A percentile compares a stretch with the other conserved stretches of the same genome.
phyloP scores from a whole-genome alignment of 805 yeast genomes.

The Kazachstania bromeliacearum region DNA sequence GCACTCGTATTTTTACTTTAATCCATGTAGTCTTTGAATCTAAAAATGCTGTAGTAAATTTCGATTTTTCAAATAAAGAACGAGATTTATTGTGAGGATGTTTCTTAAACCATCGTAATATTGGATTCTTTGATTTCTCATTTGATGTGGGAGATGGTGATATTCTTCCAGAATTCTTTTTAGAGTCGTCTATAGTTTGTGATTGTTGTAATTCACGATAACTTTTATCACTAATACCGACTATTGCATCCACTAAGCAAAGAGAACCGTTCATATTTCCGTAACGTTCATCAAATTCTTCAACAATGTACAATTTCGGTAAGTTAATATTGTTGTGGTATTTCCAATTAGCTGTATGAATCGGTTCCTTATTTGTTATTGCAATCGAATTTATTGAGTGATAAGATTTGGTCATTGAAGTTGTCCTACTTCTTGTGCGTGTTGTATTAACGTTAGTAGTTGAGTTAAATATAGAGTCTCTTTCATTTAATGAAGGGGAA shows the following conservation, averaged over 20 bases:
- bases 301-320: conserved; percentile 17
- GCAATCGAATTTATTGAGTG: neutral
- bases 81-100: conserved; percentile 2
- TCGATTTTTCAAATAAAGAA: neutral
- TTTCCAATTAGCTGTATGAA: conserved; percentile 18
- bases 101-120: conserved; percentile 18
- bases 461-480: too few species aligned
- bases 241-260: conserved; percentile 22
- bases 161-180: neutral
- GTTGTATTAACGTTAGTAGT: too few species aligned
- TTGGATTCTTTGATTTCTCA: conserved; percentile 1
- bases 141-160: neutral
- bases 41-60: conserved; percentile 16
- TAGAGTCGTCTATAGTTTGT: neutral
- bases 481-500: neutral
- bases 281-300: conserved; percentile 17
- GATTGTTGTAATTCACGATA: neutral
- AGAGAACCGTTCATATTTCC: conserved; percentile 10
- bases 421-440: conserved; percentile 2
- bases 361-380: conserved; percentile 1
- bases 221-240: conserved; percentile 9
- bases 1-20: conserved; percentile 14
- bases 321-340: conserved; percentile 19
- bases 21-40: conserved; percentile 17
- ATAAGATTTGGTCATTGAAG: conserved; percentile 1